These are phyloP conservation scores for Aegle marmelos DNA, from an alignment of 345 rosid species.

Conservation along the genomic window DNA sequence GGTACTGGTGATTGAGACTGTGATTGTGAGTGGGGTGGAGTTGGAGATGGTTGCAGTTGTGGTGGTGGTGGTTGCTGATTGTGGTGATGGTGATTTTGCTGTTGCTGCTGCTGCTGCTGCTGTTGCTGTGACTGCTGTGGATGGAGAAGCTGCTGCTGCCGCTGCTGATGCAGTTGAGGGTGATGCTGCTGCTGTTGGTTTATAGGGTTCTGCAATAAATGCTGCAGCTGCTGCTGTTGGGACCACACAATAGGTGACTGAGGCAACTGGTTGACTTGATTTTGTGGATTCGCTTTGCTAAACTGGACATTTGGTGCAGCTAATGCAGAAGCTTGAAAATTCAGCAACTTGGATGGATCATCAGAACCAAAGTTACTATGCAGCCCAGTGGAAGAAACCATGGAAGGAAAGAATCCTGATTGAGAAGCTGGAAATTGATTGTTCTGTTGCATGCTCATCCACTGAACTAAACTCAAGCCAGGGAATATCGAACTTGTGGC, in stretches of 20 bases:
- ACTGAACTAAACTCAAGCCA: constrained; percentile 87
- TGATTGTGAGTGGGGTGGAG: constrained; percentile 21
- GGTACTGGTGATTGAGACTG: constrained; percentile 18
- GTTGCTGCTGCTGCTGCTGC: constrained; percentile 34
- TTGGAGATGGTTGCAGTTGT: constrained; percentile 13
- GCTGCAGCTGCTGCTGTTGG: constrained; percentile 73
- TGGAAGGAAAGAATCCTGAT: constrained; percentile 57
- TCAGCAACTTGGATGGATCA: constrained; percentile 78
- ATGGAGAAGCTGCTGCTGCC: constrained; percentile 35
- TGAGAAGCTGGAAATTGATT: constrained; percentile 68
- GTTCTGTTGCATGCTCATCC: constrained; percentile 99
- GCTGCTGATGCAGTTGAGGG: constrained; percentile 28
- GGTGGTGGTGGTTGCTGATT: constrained; percentile 23
- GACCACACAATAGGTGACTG: constrained; percentile 57
- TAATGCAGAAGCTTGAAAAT: constrained; percentile 66
- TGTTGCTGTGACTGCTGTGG: constrained; percentile 38
- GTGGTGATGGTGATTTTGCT: constrained; percentile 15
- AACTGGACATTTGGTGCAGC: constrained; percentile 59
- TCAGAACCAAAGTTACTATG: constrained; percentile 58
- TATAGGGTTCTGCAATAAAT: constrained; percentile 33
- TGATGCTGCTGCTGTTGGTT: constrained; percentile 41
- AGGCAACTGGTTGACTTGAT: constrained; percentile 56
- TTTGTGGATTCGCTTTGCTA: constrained; percentile 53
- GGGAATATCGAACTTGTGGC: constrained; percentile 72
- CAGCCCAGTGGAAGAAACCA: constrained; percentile 47